Evolutionary conservation across 2,329 filamentous ascomycete species (phyloP).

Genomic region (Didymella keratinophila): DNA sequence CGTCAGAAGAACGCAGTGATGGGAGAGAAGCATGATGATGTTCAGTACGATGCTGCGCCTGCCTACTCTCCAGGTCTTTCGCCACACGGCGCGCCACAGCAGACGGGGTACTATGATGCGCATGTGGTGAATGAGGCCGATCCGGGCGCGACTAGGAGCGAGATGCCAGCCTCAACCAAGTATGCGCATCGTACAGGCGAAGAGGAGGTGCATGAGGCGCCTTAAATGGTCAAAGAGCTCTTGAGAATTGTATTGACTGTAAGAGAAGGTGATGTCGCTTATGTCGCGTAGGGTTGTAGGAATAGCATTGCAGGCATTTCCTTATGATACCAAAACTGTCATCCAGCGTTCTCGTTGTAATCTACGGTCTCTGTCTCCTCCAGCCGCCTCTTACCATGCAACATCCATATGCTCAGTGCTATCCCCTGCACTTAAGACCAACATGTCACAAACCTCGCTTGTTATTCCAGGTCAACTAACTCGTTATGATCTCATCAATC

Average conservation of each 20-base stretch:
- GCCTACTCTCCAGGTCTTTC: slow-evolving; percentile 6
- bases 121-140: slow-evolving; percentile 1
- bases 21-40: slow-evolving; percentile 19
- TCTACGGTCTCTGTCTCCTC: too few relatives aligned
- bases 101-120: slow-evolving; percentile 11
- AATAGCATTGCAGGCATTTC: background rate
- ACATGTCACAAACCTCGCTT: too few relatives aligned
- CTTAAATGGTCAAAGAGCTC: background rate
- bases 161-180: slow-evolving; percentile 29
- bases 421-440: too few relatives aligned
- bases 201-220: slow-evolving; percentile 22
- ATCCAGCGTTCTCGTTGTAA: background rate
- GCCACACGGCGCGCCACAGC: slow-evolving; percentile 3
- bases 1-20: background rate
- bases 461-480: too few relatives aligned
- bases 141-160: slow-evolving; percentile 7
- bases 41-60: slow-evolving; percentile 17
- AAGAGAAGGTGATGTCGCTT: background rate
- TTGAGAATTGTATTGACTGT: too few relatives aligned
- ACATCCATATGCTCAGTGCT: too few relatives aligned
- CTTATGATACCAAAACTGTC: background rate
- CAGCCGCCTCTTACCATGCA: too few relatives aligned
- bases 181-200: slow-evolving; percentile 25
- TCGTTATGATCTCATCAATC: background rate
- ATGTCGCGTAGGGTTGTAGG: background rate